Evolutionary conservation across 129 eudicot species (phyloP).

Genomic region (Gnaphalium uliginosum): DNA sequence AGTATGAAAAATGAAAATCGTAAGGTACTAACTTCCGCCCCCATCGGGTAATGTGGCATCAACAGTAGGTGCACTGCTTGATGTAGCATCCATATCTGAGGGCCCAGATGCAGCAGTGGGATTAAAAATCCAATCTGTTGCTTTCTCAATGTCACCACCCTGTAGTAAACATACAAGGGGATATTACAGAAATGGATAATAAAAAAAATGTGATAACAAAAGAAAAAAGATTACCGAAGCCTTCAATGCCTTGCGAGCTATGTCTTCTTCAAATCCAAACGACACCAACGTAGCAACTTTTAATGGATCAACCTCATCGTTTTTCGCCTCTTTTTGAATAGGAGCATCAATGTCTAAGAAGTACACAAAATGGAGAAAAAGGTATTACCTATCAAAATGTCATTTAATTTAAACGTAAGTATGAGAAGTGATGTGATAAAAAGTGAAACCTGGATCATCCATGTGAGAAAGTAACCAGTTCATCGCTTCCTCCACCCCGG

Average conservation of each 20-base stretch:
- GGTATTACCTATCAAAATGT: neutral
- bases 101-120: slow-evolving; percentile 46
- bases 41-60: slow-evolving; percentile 81
- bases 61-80: slow-evolving; percentile 47
- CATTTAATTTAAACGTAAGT: neutral
- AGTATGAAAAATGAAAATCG: neutral
- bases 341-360: slow-evolving; percentile 86
- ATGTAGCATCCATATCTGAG: slow-evolving; percentile 69
- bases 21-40: slow-evolving; percentile 73
- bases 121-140: slow-evolving; percentile 88
- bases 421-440: neutral
- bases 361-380: neutral
- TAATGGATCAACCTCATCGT: slow-evolving; percentile 55
- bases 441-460: slow-evolving; percentile 77
- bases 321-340: slow-evolving; percentile 46
- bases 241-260: slow-evolving; percentile 76
- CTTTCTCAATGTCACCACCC: slow-evolving; percentile 93
- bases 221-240: slow-evolving; percentile 58
- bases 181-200: neutral
- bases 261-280: slow-evolving; percentile 81
- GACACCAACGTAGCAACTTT: slow-evolving; percentile 69
- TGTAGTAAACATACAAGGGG: slow-evolving; percentile 25
- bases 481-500: slow-evolving; percentile 93
- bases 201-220: neutral
- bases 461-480: slow-evolving; percentile 91